Evolutionary conservation across 306 rosid species (phyloP).

Genomic region (Abrus precatorius): DNA sequence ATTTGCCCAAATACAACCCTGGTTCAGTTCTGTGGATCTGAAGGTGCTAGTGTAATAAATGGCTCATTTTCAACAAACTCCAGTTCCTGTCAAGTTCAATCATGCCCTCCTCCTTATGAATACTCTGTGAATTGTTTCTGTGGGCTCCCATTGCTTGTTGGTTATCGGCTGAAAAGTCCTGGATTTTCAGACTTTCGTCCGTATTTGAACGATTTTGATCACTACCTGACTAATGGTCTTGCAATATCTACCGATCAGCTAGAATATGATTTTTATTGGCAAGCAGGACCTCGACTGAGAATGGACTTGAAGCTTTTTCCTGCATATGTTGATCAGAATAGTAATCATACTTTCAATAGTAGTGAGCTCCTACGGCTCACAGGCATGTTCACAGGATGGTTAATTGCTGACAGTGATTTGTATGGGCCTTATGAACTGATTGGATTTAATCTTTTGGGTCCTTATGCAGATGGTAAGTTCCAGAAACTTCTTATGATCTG

Average conservation of each 20-base stretch:
- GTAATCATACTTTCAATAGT: slow-evolving; percentile 49
- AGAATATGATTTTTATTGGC: slow-evolving; percentile 63
- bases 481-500: slow-evolving; percentile 47
- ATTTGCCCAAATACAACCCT: slow-evolving; percentile 62
- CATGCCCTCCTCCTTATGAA: slow-evolving; percentile 78
- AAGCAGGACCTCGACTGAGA: slow-evolving; percentile 77
- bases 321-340: slow-evolving; percentile 34
- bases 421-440: slow-evolving; percentile 94
- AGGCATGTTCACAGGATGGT: slow-evolving; percentile 73
- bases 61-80: slow-evolving; percentile 38
- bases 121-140: slow-evolving; percentile 66
- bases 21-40: slow-evolving; percentile 62
- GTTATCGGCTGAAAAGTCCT: slow-evolving; percentile 93
- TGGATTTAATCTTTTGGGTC: slow-evolving; percentile 54
- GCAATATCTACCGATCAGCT: slow-evolving; percentile 59
- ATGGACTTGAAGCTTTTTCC: slow-evolving; percentile 85
- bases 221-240: slow-evolving; percentile 64
- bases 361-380: slow-evolving; percentile 71
- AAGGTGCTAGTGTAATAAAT: slow-evolving; percentile 37
- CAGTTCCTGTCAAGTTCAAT: slow-evolving; percentile 54
- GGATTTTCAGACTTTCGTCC: slow-evolving; percentile 75
- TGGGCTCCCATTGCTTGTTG: slow-evolving; percentile 70
- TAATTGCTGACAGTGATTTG: slow-evolving; percentile 55
- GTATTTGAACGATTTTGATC: slow-evolving; percentile 51
- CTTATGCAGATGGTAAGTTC: slow-evolving; percentile 71